Evolutionary conservation across 345 rosid species (phyloP).

Genomic region (Acer yangbiense): DNA sequence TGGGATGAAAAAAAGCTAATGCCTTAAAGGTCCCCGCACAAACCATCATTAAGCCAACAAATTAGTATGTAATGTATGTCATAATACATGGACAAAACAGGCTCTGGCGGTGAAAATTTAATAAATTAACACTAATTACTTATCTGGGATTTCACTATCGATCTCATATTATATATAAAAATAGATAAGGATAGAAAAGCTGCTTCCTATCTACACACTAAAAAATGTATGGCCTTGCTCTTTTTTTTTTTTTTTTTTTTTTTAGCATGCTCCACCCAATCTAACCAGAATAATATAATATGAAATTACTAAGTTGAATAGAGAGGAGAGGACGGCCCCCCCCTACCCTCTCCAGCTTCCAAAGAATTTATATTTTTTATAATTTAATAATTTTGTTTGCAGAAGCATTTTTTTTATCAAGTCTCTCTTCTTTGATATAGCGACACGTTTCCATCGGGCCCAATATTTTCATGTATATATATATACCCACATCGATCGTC

Average conservation of each 20-base stretch:
- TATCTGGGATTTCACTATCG: slow-evolving; percentile 8
- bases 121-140: slow-evolving; percentile 17
- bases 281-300: slow-evolving; percentile 14
- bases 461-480: slow-evolving; percentile 38
- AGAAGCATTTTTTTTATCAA: slow-evolving; percentile 2
- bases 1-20: slow-evolving; percentile 12
- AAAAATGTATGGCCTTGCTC: background rate
- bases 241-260: too few species aligned
- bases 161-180: background rate
- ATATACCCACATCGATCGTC: slow-evolving; percentile 31
- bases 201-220: slow-evolving; percentile 6
- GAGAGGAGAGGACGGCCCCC: slow-evolving; percentile 18
- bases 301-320: background rate
- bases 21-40: slow-evolving; percentile 21
- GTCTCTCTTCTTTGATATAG: background rate
- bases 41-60: slow-evolving; percentile 22
- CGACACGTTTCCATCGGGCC: slow-evolving; percentile 45
- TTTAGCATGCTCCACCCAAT: background rate
- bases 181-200: slow-evolving; percentile 5
- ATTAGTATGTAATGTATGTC: background rate
- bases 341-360: background rate
- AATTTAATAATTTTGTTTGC: too few species aligned
- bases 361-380: slow-evolving; percentile 11
- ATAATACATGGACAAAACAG: slow-evolving; percentile 17
- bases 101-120: slow-evolving; percentile 32